phyloP scores from a whole-genome alignment of 306 rosid species.

The Quercus glauca region DNA sequence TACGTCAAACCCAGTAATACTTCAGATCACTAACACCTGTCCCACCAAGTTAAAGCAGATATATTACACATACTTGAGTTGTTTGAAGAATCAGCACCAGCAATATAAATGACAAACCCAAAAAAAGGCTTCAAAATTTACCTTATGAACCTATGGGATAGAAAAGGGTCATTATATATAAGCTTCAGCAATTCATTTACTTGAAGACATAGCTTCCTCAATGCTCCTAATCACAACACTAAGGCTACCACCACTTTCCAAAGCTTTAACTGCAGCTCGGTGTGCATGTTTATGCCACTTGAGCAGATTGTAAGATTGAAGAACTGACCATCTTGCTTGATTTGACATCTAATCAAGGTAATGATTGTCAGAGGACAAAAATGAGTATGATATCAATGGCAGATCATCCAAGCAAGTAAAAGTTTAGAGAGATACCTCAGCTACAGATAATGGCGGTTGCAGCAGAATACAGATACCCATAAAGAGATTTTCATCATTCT shows the following conservation, averaged over 20 bases:
- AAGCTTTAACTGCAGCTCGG: slow-evolving; percentile 84
- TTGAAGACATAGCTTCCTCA: slow-evolving; percentile 62
- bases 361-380: slow-evolving; percentile 10
- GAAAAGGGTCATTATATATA: neutral
- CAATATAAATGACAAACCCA: neutral
- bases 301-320: slow-evolving; percentile 91
- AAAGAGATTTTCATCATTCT: slow-evolving; percentile 92
- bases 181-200: slow-evolving; percentile 31
- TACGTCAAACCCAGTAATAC: neutral
- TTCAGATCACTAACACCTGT: neutral
- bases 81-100: neutral
- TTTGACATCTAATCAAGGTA: slow-evolving; percentile 72
- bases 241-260: slow-evolving; percentile 72
- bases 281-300: slow-evolving; percentile 84
- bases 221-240: slow-evolving; percentile 76
- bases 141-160: neutral
- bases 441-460: slow-evolving; percentile 79
- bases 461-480: slow-evolving; percentile 71
- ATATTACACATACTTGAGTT: neutral
- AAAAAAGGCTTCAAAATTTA: neutral
- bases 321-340: slow-evolving; percentile 96
- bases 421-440: slow-evolving; percentile 53
- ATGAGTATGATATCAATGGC: neutral
- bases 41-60: neutral
- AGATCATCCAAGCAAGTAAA: slow-evolving; percentile 12